Conservation (phyloP, 225 moss, liverwort and hornwort genomes). For the Sphagnum tenellum region DNA sequence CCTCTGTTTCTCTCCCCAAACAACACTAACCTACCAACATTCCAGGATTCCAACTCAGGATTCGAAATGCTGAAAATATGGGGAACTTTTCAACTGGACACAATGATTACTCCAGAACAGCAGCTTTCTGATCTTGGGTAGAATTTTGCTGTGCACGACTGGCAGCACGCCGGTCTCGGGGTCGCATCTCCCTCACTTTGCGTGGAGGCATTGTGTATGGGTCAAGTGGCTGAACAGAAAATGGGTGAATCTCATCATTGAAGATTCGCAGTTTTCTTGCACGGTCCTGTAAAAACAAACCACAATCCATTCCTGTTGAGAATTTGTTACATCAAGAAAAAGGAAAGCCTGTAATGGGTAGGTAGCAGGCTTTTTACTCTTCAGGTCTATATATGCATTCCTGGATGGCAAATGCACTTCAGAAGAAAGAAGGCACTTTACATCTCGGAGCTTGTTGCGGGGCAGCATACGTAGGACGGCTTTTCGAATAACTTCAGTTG, state of each 20-base stretch:
- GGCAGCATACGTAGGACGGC: slow-evolving; percentile 97
- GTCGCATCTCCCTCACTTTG: slow-evolving; percentile 78
- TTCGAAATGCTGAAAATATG: too few species aligned
- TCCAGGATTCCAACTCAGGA: too few species aligned
- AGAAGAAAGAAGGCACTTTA: slow-evolving; percentile 17
- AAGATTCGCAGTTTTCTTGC: slow-evolving; percentile 89
- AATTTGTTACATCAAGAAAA: too few species aligned
- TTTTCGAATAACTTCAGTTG: slow-evolving; percentile 90
- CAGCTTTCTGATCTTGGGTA: background rate
- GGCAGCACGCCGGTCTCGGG: slow-evolving; percentile 75
- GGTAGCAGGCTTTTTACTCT: too few species aligned
- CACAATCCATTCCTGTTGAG: background rate
- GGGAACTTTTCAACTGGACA: too few species aligned
- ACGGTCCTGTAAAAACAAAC: slow-evolving; percentile 53
- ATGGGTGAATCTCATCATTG: slow-evolving; percentile 69
- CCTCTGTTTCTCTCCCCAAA: too few species aligned
- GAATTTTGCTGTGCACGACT: slow-evolving; percentile 46
- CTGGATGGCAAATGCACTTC: too few species aligned
- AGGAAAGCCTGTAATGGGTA: too few species aligned
- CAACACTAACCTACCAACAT: too few species aligned
- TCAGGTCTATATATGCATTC: too few species aligned
- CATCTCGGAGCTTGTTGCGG: slow-evolving; percentile 89
- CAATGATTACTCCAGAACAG: too few species aligned
- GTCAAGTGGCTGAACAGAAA: slow-evolving; percentile 63
- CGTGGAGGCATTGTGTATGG: slow-evolving; percentile 84